Base-by-base conservation (phyloP, 179 eudicot species). In the Sideroxylon spinosum region DNA sequence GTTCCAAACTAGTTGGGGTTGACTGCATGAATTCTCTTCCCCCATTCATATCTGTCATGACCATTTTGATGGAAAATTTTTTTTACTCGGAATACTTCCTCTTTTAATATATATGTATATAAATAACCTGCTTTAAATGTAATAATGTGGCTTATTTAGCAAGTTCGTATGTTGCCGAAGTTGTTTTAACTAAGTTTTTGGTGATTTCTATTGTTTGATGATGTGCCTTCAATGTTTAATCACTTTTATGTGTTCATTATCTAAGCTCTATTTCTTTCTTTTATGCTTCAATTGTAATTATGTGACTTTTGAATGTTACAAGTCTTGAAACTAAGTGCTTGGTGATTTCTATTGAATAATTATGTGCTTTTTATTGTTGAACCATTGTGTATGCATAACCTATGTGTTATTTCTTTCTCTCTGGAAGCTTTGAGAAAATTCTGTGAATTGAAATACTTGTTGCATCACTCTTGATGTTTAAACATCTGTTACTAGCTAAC, bases 381-480 rank as follows among this genome's bases (percentile, higher is more conserved):
- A 37, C 25, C 17, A 67, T 67, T 67, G 71, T 25, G 37, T 11
- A 46, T 65, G 46, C 74, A 48, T 70, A 25, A 49, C n/a, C 74
- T 49, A 23, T 70, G 59, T 29, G 13, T 70, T 23, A 25, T 50
- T 69, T 69, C 5, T 29, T 22, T 22, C 9, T 26, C 49, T 4
- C 49, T 12, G 23, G 14, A 2, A 4, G 29, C 6, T 25, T 55
- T 59, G 22, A 0, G 44, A 71, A 7, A 50, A 71, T 71, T n/a
- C 60, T 50, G n/a, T 71, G 60, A 50, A n/a, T 50, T 50, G 74
- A 71, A 71, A 50, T 14, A 71, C 74, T 49, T 70, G 28, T 22
- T 69, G 28, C 53, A 48, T 70, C 57, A 70, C 11, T 70, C 59
- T 12, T 46, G 55, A 11, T 23, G 53, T n/a, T n/a, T 70, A 53